Evolutionary conservation across 345 rosid species (phyloP), one percentile per base, ranked within the genome.

Genomic region (Eucalyptus cloeziana): DNA sequence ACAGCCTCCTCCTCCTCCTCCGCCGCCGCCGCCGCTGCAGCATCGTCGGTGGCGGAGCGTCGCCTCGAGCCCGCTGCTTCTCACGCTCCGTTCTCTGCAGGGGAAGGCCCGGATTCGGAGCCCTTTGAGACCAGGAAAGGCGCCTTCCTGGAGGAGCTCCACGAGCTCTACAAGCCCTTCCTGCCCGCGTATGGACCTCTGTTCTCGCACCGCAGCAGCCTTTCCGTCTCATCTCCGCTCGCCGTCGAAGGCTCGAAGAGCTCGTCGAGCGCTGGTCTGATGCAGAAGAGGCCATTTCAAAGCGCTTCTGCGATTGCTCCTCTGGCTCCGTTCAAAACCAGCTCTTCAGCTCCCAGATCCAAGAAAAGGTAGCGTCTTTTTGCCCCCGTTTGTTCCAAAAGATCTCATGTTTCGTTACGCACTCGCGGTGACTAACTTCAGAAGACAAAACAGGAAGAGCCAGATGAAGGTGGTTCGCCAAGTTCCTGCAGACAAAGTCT

Each of bases 401-500:
- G 33, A 51, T 54, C 31, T 69, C 52, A 3, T 79, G 67, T 76
- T 12, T 49, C 27, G 5, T 51, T 79, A 19, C 60, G 12, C 21
- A 33, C 54, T 33, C 12, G 27, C 21, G 27, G 56, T 22, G 56
- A 45, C 87, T 56, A 17, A 86, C 87, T 51, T 13, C 13, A 17
- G 45, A 51, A 31, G 87, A 43, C 44, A 10, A 15, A 45, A 69
- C 95, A 97, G 99, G 90, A 97, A 96, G 95, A 96, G 93, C 91
- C 97, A 94, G 90, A 92, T 90, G 88, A 96, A 97, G 93, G 95
- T 91, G 92, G 94, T 96, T 87, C 94, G 99, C 87, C 97, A 97
- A 79, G 97, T 97, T 43, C 97, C 98, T 87, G 97, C 93, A 21
- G 99, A 96, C 67, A 93, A 93, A 87, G 92, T 97, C 27, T 93